These are phyloP conservation scores for Cylindrotheca fusiformis DNA, from an alignment of 108 stramenopile species.

Conservation along the genomic window DNA sequence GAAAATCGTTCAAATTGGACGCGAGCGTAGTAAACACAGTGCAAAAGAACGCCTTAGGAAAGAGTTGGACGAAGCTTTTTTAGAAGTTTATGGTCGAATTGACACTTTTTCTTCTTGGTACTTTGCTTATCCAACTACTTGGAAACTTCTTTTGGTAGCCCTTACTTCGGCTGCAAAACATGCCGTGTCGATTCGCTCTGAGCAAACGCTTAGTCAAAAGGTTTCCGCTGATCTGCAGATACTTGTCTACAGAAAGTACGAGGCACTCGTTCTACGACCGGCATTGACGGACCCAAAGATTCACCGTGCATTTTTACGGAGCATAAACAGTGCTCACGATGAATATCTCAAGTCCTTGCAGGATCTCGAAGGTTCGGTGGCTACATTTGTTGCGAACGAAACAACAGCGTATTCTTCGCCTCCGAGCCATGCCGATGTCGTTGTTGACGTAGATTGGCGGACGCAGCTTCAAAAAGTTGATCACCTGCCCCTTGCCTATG, in stretches of 20 bases:
- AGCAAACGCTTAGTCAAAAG: neutral
- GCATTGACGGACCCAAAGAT: conserved; percentile 19
- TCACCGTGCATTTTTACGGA: conserved; percentile 19
- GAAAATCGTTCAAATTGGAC: neutral
- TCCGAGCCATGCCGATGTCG: conserved; percentile 2
- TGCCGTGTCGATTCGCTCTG: neutral
- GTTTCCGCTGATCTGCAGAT: neutral
- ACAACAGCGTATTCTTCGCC: neutral
- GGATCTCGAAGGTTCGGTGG: conserved; percentile 10
- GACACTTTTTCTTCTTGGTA: neutral
- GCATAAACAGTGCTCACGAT: conserved; percentile 4
- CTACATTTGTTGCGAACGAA: conserved; percentile 3
- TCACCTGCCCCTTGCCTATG: conserved; percentile 15
- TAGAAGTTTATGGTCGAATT: neutral
- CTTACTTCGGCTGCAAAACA: neutral
- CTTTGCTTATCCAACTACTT: neutral
- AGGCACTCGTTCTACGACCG: conserved; percentile 18
- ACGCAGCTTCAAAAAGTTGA: conserved; percentile 24
- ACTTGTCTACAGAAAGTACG: conserved; percentile 8
- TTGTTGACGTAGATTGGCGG: conserved; percentile 17
- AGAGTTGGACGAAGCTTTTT: neutral
- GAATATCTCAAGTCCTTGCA: conserved; percentile 4
- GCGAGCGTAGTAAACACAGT: neutral
- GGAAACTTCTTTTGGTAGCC: neutral
- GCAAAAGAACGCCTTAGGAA: neutral